These are phyloP conservation scores for Harrya chromipes DNA, from an alignment of 768 basidiomycete genomes.

Conservation along the genomic window DNA sequence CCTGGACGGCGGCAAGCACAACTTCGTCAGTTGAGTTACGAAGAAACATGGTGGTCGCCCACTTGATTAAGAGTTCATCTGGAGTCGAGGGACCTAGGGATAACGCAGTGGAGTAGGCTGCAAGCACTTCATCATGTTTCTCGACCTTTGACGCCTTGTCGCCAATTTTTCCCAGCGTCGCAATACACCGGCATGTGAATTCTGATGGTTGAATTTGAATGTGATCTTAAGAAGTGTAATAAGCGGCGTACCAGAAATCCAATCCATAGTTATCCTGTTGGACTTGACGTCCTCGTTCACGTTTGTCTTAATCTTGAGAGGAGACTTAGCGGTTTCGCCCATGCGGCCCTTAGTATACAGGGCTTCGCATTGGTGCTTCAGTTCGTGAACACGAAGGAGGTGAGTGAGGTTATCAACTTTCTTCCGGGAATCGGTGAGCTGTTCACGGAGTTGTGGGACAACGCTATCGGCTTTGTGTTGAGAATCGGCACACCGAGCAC, in stretches of 20 bases:
- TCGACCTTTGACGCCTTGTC: neutral
- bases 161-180: neutral
- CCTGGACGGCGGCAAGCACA: neutral
- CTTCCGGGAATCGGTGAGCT: neutral
- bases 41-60: neutral
- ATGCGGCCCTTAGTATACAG: neutral
- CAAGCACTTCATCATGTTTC: neutral
- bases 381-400: neutral
- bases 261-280: neutral
- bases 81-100: neutral
- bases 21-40: neutral
- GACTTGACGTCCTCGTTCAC: neutral
- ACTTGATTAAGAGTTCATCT: neutral
- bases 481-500: too few species aligned
- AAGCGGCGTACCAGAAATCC: neutral
- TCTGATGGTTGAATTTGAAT: neutral
- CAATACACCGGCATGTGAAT: neutral
- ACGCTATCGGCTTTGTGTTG: neutral
- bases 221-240: rapidly evolving
- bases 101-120: neutral
- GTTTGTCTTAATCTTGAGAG: neutral
- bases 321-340: neutral
- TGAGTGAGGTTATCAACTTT: neutral
- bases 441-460: neutral
- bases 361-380: neutral